Conservation (phyloP, 768 basidiomycete species). For the Tephrocybe sp. region DNA sequence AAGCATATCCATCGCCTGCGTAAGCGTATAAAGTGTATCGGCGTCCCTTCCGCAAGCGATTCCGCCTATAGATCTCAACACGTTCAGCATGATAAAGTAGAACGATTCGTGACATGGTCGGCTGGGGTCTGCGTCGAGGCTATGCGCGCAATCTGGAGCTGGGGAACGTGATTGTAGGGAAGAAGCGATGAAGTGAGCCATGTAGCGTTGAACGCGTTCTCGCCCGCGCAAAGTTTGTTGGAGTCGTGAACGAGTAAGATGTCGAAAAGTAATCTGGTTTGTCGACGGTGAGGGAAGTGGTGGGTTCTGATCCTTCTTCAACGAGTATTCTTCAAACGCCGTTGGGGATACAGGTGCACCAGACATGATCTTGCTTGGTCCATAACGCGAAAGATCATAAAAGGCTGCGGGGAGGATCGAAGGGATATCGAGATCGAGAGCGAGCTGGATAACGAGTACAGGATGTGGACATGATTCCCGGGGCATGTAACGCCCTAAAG, state of each 20-base stretch:
- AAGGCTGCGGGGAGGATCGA: constrained; percentile 66
- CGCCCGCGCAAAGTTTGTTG: constrained; percentile 56
- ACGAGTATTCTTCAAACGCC: constrained; percentile 25
- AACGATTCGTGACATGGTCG: constrained; percentile 62
- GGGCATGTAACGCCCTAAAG: constrained; percentile 52
- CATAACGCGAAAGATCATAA: constrained; percentile 74
- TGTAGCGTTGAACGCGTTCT: constrained; percentile 59
- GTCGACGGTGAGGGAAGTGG: constrained; percentile 40
- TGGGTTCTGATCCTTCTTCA: constrained; percentile 12
- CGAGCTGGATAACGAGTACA: constrained; percentile 66
- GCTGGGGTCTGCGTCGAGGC: constrained; percentile 30
- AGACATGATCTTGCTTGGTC: constrained; percentile 61
- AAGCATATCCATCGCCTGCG: constrained; percentile 71
- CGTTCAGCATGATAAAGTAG: constrained; percentile 73
- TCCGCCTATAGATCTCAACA: constrained; percentile 67
- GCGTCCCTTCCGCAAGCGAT: constrained; percentile 72
- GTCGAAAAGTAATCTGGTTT: constrained; percentile 14
- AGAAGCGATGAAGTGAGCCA: constrained; percentile 56
- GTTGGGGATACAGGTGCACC: constrained; percentile 41
- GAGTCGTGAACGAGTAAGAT: constrained; percentile 21
- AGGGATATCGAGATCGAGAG: constrained; percentile 57
- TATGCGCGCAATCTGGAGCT: constrained; percentile 47
- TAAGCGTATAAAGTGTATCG: constrained; percentile 67
- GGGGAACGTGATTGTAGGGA: constrained; percentile 51
- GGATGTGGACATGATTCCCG: constrained; percentile 63